Conservation (phyloP, 2,329 filamentous ascomycete species). For the Monilinia fructicola region DNA sequence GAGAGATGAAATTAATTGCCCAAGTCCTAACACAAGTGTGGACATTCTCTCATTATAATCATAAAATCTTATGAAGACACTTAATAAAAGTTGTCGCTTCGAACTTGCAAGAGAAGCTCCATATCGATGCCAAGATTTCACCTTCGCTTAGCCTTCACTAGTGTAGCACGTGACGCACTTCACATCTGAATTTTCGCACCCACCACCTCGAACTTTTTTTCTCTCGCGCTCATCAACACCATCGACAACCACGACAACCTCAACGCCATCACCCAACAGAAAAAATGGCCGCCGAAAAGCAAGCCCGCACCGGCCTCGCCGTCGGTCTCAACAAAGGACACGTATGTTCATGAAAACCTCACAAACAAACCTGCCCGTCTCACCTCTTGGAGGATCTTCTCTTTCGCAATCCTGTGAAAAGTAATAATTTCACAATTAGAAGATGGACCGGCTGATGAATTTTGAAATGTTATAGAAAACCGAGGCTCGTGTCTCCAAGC, state of each 20-base stretch:
- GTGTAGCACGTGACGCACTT: constrained; percentile 4
- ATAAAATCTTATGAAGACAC: background rate
- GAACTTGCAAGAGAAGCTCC: background rate
- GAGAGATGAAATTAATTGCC: background rate
- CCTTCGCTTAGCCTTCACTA: background rate
- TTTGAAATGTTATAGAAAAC: constrained; percentile 64
- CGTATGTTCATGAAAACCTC: constrained; percentile 48
- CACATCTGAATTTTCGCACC: background rate
- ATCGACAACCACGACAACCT: constrained; percentile 17
- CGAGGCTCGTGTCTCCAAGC: constrained; percentile 74
- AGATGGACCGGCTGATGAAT: constrained; percentile 37
- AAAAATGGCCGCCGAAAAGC: constrained; percentile 59
- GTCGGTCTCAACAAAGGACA: constrained; percentile 64
- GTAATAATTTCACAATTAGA: constrained; percentile 29
- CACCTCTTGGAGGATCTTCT: constrained; percentile 74
- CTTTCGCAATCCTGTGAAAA: constrained; percentile 35
- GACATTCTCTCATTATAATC: too few relatives aligned
- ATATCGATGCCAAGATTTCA: constrained; percentile 10
- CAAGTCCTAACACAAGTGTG: too few relatives aligned
- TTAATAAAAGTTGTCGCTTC: background rate
- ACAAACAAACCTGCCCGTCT: constrained; percentile 47
- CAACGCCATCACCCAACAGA: constrained; percentile 27
- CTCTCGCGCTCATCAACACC: constrained; percentile 8
- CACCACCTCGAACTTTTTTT: background rate
- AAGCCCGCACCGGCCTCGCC: constrained; percentile 58